Base-by-base conservation (phyloP, 805 yeast genomes). In the Crinitomyces ghanaensis region DNA sequence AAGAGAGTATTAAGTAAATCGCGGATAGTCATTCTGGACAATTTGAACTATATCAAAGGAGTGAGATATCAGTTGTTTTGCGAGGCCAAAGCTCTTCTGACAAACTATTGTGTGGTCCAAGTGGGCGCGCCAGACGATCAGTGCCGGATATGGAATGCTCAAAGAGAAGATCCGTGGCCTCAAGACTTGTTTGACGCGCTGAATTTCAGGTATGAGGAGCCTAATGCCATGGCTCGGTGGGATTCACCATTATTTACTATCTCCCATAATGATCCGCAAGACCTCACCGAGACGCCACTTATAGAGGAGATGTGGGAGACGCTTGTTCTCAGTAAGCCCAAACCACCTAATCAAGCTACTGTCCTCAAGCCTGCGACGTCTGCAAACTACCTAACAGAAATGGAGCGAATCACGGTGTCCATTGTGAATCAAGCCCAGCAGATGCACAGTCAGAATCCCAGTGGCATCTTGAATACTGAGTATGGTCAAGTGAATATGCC, bases 31-130 rank as follows among this genome's bases (percentile, higher is more conserved):
- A 74, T 91, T 12, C 64, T 91, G 34, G 98, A 91, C 53, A 72
- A 91, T 2, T 63, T 85, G 47, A 75, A 82, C 26, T 91, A 91
- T 53, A 91, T 91, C 48, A 91, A 91, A 51, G 98, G 98, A 0
- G 85, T 86, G 54, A 64, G 98, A 39, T 91, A 91, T 57, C 98
- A 91, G 56, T 63, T 91, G 34, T 85, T 74, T 54, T 86, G 96
- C 56, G 98, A 91, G 54, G 86, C 95, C 24, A 88, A 86, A 53
- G 78, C 84, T 1, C 63, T 75, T 18, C 66, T 74, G 12, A 85
- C 96, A 1, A 76, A 91, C 2, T 78, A 82, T 42, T 79, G 93
- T 49, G 80, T 86, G 24, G 62, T 88, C 2, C 86, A 88, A 40
- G 77, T 81, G 1, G 68, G 85, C 46, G 72, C 80, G 12, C 77